Evolutionary conservation across 805 yeast species (phyloP).

Genomic region (Osmozyma mogii): DNA sequence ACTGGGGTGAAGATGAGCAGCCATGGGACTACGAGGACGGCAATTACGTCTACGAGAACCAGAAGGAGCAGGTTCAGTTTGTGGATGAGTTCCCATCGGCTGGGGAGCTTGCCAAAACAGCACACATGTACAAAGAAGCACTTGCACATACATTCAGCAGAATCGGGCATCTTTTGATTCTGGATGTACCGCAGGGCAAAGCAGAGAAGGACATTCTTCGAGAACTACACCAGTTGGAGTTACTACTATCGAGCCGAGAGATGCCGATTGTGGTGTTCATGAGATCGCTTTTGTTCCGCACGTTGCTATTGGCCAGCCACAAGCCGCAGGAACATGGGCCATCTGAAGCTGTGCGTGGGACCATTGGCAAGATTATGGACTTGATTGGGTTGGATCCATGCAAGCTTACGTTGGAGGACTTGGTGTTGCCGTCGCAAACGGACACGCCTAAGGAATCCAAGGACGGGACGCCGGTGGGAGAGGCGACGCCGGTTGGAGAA

Average conservation of each 20-base stretch:
- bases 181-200: constrained; percentile 4
- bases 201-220: constrained; percentile 9
- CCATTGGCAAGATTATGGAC: constrained; percentile 15
- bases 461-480: no score
- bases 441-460: no score
- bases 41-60: constrained; percentile 30
- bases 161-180: constrained; percentile 11
- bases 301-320: constrained; percentile 24
- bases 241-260: constrained; percentile 7
- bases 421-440: constrained; percentile 4
- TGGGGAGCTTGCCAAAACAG: constrained; percentile 13
- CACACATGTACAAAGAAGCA: constrained; percentile 9
- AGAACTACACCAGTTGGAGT: constrained; percentile 12
- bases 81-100: constrained; percentile 18
- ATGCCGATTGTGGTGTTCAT: constrained; percentile 24
- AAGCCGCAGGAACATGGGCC: constrained; percentile 17
- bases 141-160: constrained; percentile 12
- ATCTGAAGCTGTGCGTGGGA: constrained; percentile 10
- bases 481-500: constrained; percentile 5
- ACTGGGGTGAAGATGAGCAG: no score
- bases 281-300: constrained; percentile 24
- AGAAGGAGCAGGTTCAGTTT: constrained; percentile 21
- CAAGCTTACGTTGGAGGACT: constrained; percentile 8
- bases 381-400: constrained; percentile 7
- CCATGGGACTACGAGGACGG: constrained; percentile 17